Evolutionary conservation across 495 filamentous ascomycete species (phyloP), one percentile per base, ranked within the genome.

Genomic region (Annulohypoxylon maeteangense): DNA sequence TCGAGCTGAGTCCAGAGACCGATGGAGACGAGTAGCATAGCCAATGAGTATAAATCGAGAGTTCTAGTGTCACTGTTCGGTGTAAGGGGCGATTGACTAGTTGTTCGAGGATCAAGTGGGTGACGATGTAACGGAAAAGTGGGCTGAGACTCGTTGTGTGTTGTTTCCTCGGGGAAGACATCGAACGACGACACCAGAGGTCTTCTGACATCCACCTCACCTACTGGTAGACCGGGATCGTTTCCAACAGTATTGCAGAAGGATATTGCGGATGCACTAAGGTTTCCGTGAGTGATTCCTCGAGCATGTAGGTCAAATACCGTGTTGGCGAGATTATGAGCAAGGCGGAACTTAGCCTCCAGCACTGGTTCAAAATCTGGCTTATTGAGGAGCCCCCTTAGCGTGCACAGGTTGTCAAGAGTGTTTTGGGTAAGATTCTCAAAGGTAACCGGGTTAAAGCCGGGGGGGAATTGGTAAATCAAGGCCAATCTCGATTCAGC

Each of bases 1-100:
- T 87, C 83, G 38, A 97, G 83, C 2, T 91, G 89, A n/a, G 87
- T 89, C 94, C 94, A 98, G 0, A 97, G 83, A 25, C 94, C 94
- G 63, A 98, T 90, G 61, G 96, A 94, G 29, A 97, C 79, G 10
- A 98, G 82, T 11, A 97, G 83, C 72, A 97, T 86, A 36, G 92
- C 93, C 2, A 98, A 81, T 3, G 92, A 91, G 76, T 96, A 97
- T 0, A 97, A 84, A 73, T 98, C 94, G 71, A 93, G 89, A 1
- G 89, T 87, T 80, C 85, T 85, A 34, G 80, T 83, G 56, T 87
- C 85, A 1, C 79, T 76, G 23, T 79, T 81, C 20, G 74, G 71
- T 29, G 80, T 70, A 27, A 87, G 76, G 1, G 79, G 81, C 3
- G 84, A 84, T 27, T 89, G 85, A 12, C 81, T 80, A 25, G 86